phyloP scores from a whole-genome alignment of 1,284 basidiomycete genomes.

The Trametes pubescens region DNA sequence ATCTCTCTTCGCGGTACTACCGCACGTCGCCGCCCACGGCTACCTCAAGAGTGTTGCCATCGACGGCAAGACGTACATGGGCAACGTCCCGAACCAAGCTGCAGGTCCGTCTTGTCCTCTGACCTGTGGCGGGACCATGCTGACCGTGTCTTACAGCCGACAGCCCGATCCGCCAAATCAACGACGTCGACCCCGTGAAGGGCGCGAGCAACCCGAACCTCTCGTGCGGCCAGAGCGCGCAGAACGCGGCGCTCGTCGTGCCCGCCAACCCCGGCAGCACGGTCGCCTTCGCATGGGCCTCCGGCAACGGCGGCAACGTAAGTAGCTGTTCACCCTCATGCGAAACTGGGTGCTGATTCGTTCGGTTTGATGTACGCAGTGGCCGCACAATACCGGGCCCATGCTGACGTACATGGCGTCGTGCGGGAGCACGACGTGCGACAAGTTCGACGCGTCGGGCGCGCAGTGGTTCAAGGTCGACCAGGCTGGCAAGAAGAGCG shows the following conservation, averaged over 20 bases:
- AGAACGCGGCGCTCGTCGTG: constrained; percentile 59
- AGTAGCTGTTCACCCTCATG: constrained; percentile 35
- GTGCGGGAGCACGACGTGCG: constrained; percentile 63
- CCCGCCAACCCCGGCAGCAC: constrained; percentile 70
- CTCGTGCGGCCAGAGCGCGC: constrained; percentile 68
- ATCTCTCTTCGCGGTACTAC: constrained; percentile 24
- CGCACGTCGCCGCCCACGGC: constrained; percentile 32
- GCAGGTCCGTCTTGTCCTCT: constrained; percentile 18
- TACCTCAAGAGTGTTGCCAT: constrained; percentile 34
- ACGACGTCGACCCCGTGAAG: constrained; percentile 65
- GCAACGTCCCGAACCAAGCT: constrained; percentile 42
- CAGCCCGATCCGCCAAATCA: constrained; percentile 69
- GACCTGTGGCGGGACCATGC: neutral
- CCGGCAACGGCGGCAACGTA: constrained; percentile 54
- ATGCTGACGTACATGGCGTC: constrained; percentile 76
- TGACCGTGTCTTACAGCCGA: constrained; percentile 13
- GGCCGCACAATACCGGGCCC: constrained; percentile 77
- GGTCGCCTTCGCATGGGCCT: constrained; percentile 67
- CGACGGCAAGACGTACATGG: constrained; percentile 35
- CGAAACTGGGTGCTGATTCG: neutral
- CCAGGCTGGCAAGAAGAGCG: constrained; percentile 49
- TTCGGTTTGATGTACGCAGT: constrained; percentile 48
- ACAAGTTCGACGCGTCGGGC: constrained; percentile 61
- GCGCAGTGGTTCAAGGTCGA: constrained; percentile 79
- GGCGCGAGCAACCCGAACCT: constrained; percentile 63